Conservation (phyloP, 179 eudicot species). For the Silene noctiflora region DNA sequence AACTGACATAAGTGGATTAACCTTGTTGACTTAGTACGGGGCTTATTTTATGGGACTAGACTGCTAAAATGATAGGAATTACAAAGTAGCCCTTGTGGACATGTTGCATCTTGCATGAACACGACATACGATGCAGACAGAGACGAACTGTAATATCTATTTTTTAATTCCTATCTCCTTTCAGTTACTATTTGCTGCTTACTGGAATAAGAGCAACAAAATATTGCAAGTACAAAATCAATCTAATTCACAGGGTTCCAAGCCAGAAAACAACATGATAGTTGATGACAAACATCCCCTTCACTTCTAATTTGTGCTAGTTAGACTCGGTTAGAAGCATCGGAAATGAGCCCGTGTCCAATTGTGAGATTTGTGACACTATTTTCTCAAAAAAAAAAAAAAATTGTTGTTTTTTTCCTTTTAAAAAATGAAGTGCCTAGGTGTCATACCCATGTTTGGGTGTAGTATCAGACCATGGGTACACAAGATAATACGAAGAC, state of each 20-base stretch:
- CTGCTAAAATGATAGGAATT: too few species aligned
- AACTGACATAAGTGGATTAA: too few species aligned
- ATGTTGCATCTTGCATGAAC: too few species aligned
- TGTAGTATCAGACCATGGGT: background rate
- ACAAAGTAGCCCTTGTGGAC: too few species aligned
- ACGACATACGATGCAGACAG: too few species aligned
- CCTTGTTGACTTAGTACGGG: too few species aligned
- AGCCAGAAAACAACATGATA: background rate
- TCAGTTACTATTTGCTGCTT: background rate
- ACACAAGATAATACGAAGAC: background rate
- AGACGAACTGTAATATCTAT: background rate
- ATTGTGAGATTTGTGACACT: too few species aligned
- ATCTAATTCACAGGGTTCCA: slow-evolving; percentile 3
- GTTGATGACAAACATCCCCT: background rate
- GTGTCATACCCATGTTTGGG: background rate
- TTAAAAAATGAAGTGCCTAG: background rate
- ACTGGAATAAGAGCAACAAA: background rate
- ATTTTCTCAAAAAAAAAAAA: too few species aligned
- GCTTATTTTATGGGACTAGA: too few species aligned
- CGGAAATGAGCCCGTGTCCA: background rate
- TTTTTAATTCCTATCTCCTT: background rate
- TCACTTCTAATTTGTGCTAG: background rate
- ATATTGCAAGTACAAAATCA: background rate
- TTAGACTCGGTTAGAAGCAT: background rate
- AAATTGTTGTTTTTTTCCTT: too few species aligned